A percentile compares a stretch with the other conserved stretches of the same genome.
These are phyloP conservation scores for Mercurialis annua DNA, from an alignment of 345 rosid species.

Conservation along the genomic window DNA sequence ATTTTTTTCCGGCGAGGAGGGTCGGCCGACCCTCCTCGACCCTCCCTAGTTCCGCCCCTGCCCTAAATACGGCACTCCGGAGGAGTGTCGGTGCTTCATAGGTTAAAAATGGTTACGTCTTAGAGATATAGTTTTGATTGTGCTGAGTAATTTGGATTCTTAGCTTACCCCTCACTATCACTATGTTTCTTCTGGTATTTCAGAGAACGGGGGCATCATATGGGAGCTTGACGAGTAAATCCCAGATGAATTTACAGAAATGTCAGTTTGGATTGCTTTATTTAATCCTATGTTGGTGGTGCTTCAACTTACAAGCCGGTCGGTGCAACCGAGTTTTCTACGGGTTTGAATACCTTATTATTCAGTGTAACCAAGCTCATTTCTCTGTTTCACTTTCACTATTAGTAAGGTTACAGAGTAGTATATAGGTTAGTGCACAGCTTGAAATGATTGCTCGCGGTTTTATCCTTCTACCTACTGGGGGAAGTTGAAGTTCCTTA, in stretches of 20 bases:
- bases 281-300: neutral
- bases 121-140: too few relatives aligned
- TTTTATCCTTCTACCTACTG: too few relatives aligned
- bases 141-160: too few relatives aligned
- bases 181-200: constrained; percentile 11
- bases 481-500: too few relatives aligned
- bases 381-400: neutral
- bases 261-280: neutral
- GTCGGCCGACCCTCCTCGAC: too few relatives aligned
- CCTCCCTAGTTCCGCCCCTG: too few relatives aligned
- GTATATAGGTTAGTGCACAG: neutral
- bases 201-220: constrained; percentile 59
- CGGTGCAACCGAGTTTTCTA: neutral
- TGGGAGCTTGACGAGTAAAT: constrained; percentile 59
- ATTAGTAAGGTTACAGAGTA: neutral
- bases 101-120: too few relatives aligned
- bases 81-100: too few relatives aligned
- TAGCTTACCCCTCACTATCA: neutral
- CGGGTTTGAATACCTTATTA: neutral
- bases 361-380: neutral
- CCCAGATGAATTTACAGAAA: neutral
- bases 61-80: too few relatives aligned
- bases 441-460: neutral
- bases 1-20: too few relatives aligned
- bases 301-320: neutral